phyloP scores from a whole-genome alignment of 2,329 filamentous ascomycete species.

The Penicillium brasilianum region DNA sequence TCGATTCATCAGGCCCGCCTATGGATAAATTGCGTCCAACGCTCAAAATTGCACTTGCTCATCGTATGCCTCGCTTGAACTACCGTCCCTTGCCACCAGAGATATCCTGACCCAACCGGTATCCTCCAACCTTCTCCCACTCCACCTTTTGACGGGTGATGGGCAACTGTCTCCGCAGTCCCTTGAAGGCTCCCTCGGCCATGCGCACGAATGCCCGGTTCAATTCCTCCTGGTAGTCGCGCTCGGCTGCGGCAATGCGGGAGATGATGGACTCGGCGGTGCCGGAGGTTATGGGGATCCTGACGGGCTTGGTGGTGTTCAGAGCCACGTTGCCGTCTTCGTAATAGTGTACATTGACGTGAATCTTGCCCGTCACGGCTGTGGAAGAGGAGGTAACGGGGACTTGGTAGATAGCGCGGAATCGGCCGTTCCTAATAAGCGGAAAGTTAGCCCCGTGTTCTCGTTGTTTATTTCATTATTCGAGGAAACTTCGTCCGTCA shows the following conservation, averaged over 20 bases:
- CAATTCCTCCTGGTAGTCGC: conserved; percentile 93
- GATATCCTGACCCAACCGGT: conserved; percentile 82
- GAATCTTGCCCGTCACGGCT: conserved; percentile 76
- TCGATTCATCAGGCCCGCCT: conserved; percentile 4
- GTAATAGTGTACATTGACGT: conserved; percentile 98
- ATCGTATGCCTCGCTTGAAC: background rate
- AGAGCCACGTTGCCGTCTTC: conserved; percentile 97
- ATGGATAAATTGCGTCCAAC: conserved; percentile 7
- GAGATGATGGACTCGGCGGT: conserved; percentile 73
- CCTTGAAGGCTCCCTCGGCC: conserved; percentile 95
- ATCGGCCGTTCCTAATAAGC: conserved; percentile 80
- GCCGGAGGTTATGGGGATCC: conserved; percentile 63
- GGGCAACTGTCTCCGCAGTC: conserved; percentile 85
- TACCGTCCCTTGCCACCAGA: conserved; percentile 62
- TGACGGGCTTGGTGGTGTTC: conserved; percentile 80
- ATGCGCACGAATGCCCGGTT: conserved; percentile 87
- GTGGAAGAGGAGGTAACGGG: conserved; percentile 65
- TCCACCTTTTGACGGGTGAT: conserved; percentile 98
- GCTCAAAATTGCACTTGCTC: conserved; percentile 4
- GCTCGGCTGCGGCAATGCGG: conserved; percentile 80
- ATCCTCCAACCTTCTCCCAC: conserved; percentile 97
- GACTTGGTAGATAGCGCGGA: conserved; percentile 86
- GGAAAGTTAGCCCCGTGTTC: background rate
- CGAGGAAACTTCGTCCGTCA: no score
- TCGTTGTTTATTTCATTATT: background rate